Base-by-base conservation (phyloP, 345 rosid species). In the Gossypium anomalum region DNA sequence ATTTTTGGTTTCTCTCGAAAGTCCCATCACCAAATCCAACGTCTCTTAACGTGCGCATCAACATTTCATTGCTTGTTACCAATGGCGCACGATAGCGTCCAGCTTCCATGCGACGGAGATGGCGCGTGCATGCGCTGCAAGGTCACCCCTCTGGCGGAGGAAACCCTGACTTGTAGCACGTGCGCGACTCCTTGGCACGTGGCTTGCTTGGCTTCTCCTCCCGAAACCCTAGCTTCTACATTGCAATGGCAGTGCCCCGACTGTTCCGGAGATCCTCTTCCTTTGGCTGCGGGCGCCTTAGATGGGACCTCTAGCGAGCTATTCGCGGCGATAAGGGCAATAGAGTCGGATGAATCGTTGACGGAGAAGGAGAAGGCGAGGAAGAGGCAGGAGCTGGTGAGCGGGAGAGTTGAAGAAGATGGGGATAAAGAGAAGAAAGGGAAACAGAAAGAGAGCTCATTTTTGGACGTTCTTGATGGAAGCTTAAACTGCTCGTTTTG, bases 151-250 rank as follows among this genome's bases (percentile, higher is more conserved):
- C 58, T 74, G 1, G 0, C 77, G 0, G 91, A 87, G 48, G 92
- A 91, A 73, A 79, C 80, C 8, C 85, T 91, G 29, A 45, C 73
- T 19, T 91, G 98, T 72, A 49, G 59, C 74, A 82, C 87, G 17
- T 93, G 93, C 67, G 85, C 43, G 5, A 84, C 98, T 27, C 92
- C 93, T 0, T 91, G 98, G 97, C 98, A 91, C 85, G 83, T 82
- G 71, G 1, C 84, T 0, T 91, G 97, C 74, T 83, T 93, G 9
- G 59, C 83, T 8, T 49, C 79, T 3, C 78, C 72, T 4, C 86
- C 87, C 1, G 85, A 85, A 63, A 76, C 90, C 70, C 78, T 89
- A 23, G 85, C 77, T 11, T 81, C 84, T 55, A 78, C 87, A 3
- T 43, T 81, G 41, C 78, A 75, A 53, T 93, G 97, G 96, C 60